Conservation (phyloP, 2,329 filamentous ascomycete genomes). For the Aspergillus intermedius region DNA sequence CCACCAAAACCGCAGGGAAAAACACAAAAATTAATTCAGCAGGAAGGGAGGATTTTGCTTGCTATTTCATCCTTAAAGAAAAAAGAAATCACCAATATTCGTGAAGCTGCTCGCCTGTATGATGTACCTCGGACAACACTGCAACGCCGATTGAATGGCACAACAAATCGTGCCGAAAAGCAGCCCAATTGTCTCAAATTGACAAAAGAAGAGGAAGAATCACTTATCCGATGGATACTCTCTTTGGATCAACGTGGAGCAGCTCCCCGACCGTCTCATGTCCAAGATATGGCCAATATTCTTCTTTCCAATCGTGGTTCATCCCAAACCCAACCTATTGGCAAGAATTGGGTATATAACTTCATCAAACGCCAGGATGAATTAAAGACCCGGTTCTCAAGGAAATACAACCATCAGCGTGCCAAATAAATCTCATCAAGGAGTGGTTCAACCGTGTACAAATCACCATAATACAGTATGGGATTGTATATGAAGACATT, state of each 20-base stretch:
- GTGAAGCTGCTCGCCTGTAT: not conserved
- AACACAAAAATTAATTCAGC: not conserved
- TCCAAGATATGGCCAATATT: constrained; percentile 3
- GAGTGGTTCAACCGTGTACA: constrained; percentile 6
- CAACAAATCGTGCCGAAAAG: not conserved
- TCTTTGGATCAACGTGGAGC: not conserved
- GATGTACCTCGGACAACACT: not conserved
- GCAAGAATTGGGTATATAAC: constrained; percentile 2
- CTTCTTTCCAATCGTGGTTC: not conserved
- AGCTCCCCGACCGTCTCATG: not conserved
- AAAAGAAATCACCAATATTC: not conserved
- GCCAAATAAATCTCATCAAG: not conserved
- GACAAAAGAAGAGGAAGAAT: not conserved
- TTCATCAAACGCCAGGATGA: not conserved
- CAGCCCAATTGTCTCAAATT: not conserved
- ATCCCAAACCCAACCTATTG: not conserved
- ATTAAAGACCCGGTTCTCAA: not conserved
- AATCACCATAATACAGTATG: constrained; percentile 4
- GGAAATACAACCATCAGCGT: not conserved
- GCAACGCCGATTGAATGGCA: not conserved
- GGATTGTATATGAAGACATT: constrained; percentile 5
- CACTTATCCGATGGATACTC: not conserved
- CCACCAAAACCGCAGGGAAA: not conserved
- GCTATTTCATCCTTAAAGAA: not conserved
- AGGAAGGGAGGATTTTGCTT: not conserved